Evolutionary conservation across 2,329 filamentous ascomycete species (phyloP).

Genomic region (Hirsutella minnesotensis): DNA sequence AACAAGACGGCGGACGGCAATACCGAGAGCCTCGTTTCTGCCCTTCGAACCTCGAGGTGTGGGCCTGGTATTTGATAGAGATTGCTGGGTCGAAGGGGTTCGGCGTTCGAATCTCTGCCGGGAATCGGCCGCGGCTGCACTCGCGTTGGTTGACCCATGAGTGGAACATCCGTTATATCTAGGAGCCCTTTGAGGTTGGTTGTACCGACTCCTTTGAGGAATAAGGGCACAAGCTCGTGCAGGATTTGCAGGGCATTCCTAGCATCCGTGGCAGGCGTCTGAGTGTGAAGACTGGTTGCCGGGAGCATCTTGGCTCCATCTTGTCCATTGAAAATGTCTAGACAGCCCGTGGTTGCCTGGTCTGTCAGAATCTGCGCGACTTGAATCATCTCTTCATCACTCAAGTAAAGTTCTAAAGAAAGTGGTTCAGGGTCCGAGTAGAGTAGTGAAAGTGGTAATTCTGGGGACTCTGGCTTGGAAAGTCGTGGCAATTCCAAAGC

Average conservation of each 20-base stretch:
- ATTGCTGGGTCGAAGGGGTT: constrained; percentile 36
- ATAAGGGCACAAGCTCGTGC: constrained; percentile 29
- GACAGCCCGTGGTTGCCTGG: constrained; percentile 46
- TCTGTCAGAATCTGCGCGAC: constrained; percentile 62
- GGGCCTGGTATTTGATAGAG: constrained; percentile 55
- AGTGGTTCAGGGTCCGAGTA: constrained; percentile 49
- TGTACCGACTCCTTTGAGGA: constrained; percentile 27
- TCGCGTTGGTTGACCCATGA: constrained; percentile 38
- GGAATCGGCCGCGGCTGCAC: constrained; percentile 36
- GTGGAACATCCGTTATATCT: constrained; percentile 45
- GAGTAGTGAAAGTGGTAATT: constrained; percentile 39
- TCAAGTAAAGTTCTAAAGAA: constrained; percentile 28
- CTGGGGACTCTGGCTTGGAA: constrained; percentile 33
- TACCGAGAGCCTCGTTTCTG: constrained; percentile 58
- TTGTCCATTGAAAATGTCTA: constrained; percentile 21
- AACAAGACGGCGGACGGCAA: constrained; percentile 64
- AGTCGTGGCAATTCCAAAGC: constrained; percentile 37
- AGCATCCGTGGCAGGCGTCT: constrained; percentile 28
- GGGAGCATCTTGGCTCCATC: constrained; percentile 8
- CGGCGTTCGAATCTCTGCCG: constrained; percentile 27
- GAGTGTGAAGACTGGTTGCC: constrained; percentile 22
- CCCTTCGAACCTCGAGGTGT: constrained; percentile 59
- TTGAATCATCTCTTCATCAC: constrained; percentile 51
- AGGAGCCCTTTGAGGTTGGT: constrained; percentile 34
- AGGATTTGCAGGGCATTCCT: constrained; percentile 38